Evolutionary conservation across 2,329 filamentous ascomycete species (phyloP).

Genomic region (Cephalotrichum gorgonifer): DNA sequence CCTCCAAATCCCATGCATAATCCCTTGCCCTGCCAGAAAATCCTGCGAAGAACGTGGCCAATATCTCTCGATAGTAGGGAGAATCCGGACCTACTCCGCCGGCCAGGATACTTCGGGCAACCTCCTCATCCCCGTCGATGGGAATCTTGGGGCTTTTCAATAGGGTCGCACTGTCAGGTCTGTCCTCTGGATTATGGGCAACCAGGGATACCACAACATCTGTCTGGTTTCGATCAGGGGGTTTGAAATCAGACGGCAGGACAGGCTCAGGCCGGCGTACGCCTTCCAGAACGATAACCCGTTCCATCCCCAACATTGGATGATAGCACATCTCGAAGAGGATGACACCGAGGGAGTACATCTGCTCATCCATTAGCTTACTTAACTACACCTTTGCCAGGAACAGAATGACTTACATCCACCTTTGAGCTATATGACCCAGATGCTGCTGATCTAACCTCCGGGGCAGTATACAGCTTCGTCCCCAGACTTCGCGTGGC

Average conservation of each 20-base stretch:
- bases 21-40: conserved; percentile 73
- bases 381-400: background rate
- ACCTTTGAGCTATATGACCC: conserved; percentile 87
- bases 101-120: conserved; percentile 71
- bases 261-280: conserved; percentile 57
- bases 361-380: conserved; percentile 33
- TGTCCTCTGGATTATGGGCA: conserved; percentile 69
- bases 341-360: conserved; percentile 95
- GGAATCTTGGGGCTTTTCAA: conserved; percentile 80
- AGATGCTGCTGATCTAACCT: conserved; percentile 65
- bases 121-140: conserved; percentile 86
- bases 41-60: conserved; percentile 72
- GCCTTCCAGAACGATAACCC: conserved; percentile 52
- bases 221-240: conserved; percentile 60
- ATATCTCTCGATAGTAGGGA: conserved; percentile 81
- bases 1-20: conserved; percentile 64
- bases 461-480: conserved; percentile 85
- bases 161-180: conserved; percentile 74
- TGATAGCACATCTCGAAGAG: conserved; percentile 95
- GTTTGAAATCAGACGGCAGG: conserved; percentile 64
- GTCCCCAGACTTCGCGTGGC: conserved; percentile 68
- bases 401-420: conserved; percentile 48
- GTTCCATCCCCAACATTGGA: conserved; percentile 56
- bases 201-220: conserved; percentile 73
- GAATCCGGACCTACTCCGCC: conserved; percentile 74